Percentiles rank a stretch among this genome's conserved stretches.
Evolutionary conservation across 2,329 filamentous ascomycete genomes (phyloP).

Genomic region (Clarireedia paspali): DNA sequence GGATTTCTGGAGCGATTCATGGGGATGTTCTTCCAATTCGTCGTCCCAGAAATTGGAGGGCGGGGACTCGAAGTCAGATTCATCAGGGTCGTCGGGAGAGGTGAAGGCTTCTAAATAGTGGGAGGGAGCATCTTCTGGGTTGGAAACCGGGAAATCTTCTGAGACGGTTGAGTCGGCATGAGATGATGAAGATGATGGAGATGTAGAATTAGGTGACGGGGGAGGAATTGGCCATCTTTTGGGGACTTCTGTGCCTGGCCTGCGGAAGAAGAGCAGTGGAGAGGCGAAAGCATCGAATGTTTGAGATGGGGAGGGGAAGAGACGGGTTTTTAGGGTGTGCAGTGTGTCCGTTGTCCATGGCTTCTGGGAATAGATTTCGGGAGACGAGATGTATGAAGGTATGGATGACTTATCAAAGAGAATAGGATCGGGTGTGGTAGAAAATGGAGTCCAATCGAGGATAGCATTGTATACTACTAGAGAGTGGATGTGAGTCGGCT

Average conservation of each 20-base stretch:
- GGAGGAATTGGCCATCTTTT: slow-evolving; percentile 13
- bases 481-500: slow-evolving; percentile 33
- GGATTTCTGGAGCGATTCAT: slow-evolving; percentile 1
- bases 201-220: background rate
- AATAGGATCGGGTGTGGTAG: slow-evolving; percentile 36
- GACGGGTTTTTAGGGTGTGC: slow-evolving; percentile 30
- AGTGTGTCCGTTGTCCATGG: slow-evolving; percentile 20
- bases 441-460: slow-evolving; percentile 57
- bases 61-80: background rate
- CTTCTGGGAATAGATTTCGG: background rate
- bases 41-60: background rate
- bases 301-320: slow-evolving; percentile 43
- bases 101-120: background rate
- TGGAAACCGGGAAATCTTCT: background rate
- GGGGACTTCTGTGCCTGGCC: slow-evolving; percentile 32
- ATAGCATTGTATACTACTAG: slow-evolving; percentile 51
- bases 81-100: background rate
- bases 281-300: slow-evolving; percentile 55
- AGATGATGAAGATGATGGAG: background rate
- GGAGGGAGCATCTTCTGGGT: no score
- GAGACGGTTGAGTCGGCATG: background rate
- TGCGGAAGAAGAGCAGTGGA: slow-evolving; percentile 50
- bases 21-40: background rate
- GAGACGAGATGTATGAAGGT: background rate
- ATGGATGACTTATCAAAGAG: background rate